Percentiles rank a stretch among this genome's conserved stretches.
Evolutionary conservation across 1,284 basidiomycete genomes (phyloP).

Genomic region (Sporisorium exsertum): DNA sequence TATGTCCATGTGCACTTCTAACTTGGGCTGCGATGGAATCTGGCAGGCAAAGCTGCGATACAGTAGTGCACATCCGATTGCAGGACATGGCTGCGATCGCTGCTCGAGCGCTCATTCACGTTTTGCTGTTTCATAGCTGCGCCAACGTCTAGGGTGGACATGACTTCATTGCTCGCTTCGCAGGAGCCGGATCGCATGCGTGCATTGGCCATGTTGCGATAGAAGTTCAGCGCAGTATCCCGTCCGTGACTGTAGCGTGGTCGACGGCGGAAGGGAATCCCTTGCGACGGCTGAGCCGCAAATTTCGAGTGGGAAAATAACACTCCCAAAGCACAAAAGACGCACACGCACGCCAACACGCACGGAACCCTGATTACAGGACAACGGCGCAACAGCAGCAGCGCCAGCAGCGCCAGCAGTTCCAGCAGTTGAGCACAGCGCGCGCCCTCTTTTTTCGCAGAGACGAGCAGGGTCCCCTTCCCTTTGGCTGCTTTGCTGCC

Average conservation of each 20-base stretch:
- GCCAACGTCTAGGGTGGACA: not conserved
- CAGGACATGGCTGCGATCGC: not conserved
- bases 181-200: not conserved
- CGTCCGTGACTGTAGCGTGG: too few species aligned
- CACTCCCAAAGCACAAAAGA: not conserved
- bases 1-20: not conserved
- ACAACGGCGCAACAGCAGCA: not conserved
- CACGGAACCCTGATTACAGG: not conserved
- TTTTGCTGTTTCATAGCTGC: not conserved
- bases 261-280: too few species aligned
- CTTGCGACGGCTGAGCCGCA: not conserved
- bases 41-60: not conserved
- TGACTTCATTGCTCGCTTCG: not conserved
- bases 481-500: not conserved
- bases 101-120: not conserved
- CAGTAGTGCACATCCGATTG: not conserved
- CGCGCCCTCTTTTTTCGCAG: not conserved
- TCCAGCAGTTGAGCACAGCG: too few species aligned
- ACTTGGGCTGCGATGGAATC: not conserved
- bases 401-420: too few species aligned
- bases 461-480: not conserved
- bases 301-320: not conserved
- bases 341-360: not conserved
- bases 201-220: not conserved
- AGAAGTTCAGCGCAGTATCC: too few species aligned